Evolutionary conservation across 2,329 filamentous ascomycete species (phyloP), one percentile per base, ranked within the genome.

Genomic region (Ophiostoma himal-ulmi): DNA sequence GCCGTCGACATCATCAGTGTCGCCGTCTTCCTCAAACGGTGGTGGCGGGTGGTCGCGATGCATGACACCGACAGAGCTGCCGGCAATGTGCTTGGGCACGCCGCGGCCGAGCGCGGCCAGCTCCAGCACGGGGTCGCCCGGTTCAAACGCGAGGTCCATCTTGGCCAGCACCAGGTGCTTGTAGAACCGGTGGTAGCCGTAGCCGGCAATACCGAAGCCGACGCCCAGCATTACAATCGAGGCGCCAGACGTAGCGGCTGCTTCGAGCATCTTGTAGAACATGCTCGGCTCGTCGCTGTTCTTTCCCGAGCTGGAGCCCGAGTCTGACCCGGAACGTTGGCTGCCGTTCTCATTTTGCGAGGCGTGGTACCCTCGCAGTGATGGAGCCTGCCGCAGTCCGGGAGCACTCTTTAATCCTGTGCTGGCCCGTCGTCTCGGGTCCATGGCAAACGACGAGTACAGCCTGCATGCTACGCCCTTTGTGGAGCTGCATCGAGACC

Each of bases 91-190:
- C 30, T 80, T 77, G 66, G 81, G 81, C 69, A 84, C 81, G 74
- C 85, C 83, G 76, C 85, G 90, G 74, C 81, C 86, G 72, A 85
- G 82, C 36, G 91, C 90, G 1, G 93, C 93, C 65, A 97, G 82
- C 71, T 91, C 94, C 22, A 94, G 86, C 36, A 94, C 93, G 0
- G 93, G 94, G 78, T 99, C 95, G 13, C 95, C 95, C 1, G 94
- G 93, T 71, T 91, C 85, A 79, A 99, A 99, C 34, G 95, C 95
- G 75, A 91, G 90, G 74, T 91, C 88, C 84, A 99, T 98, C 81
- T 99, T 99, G 74, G 89, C 82, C n/a, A 98, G 82, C 37, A 98
- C 93, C 70, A 96, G 81, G 80, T 89, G 85, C 81, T 99, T 99
- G 86, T 99, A 98, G 77, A 86, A 88, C 75, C 86, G 88, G 78